Percentiles rank a stretch among this genome's conserved stretches.
Evolutionary conservation across 2,329 filamentous ascomycete genomes (phyloP).

Genomic region (Trichoderma breve): DNA sequence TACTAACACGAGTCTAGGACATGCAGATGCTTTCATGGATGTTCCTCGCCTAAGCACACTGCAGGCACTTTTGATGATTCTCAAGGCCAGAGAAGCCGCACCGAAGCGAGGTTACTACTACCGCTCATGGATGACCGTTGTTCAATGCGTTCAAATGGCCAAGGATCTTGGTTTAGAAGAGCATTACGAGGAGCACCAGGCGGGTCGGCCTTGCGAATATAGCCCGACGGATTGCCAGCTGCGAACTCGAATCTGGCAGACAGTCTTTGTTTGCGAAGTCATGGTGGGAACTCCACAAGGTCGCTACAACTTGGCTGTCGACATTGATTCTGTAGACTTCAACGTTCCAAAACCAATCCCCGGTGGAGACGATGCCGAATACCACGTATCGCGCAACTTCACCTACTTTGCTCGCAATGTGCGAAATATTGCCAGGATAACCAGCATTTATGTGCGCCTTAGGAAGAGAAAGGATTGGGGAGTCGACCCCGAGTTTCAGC

Average conservation of each 20-base stretch:
- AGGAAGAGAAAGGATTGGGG: constrained; percentile 83
- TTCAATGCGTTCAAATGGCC: constrained; percentile 88
- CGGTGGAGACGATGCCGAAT: constrained; percentile 72
- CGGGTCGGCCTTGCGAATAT: constrained; percentile 67
- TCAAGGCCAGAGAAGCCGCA: constrained; percentile 89
- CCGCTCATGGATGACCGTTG: constrained; percentile 93
- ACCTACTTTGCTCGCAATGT: constrained; percentile 76
- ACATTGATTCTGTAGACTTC: constrained; percentile 73
- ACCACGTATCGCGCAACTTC: constrained; percentile 77
- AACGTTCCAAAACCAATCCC: constrained; percentile 60
- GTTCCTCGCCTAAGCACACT: constrained; percentile 86
- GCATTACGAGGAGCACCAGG: constrained; percentile 75
- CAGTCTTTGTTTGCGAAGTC: constrained; percentile 78
- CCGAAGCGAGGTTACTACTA: constrained; percentile 95
- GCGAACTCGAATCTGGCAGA: constrained; percentile 87
- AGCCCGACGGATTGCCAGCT: constrained; percentile 73
- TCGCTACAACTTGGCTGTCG: constrained; percentile 74
- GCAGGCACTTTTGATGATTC: constrained; percentile 79
- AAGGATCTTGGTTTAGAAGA: constrained; percentile 89
- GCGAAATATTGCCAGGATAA: constrained; percentile 74
- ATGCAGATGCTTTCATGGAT: constrained; percentile 92
- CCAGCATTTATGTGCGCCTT: constrained; percentile 68
- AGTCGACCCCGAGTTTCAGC: constrained; percentile 76
- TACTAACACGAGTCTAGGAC: constrained; percentile 52
- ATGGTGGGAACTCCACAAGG: constrained; percentile 95